phyloP scores from a whole-genome alignment of 148 eudicot species.

The Limonium bicolor region DNA sequence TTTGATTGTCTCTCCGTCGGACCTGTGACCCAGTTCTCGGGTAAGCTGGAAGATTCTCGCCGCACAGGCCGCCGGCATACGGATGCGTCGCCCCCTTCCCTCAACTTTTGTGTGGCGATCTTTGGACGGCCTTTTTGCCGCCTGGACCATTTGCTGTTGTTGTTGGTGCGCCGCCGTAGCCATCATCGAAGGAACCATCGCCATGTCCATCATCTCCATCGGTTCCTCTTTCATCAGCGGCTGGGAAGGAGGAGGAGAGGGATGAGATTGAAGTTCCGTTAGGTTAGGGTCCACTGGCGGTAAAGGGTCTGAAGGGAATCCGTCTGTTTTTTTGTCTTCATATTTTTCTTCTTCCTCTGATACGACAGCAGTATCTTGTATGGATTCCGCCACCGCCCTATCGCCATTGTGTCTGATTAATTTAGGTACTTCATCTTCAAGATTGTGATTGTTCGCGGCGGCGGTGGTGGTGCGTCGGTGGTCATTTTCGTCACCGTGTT shows the following conservation, averaged over 20 bases:
- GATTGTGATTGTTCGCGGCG: too few relatives aligned
- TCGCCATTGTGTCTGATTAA: too few relatives aligned
- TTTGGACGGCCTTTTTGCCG: constrained; percentile 41
- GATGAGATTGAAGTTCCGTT: constrained; percentile 9
- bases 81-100: constrained; percentile 71
- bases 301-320: constrained; percentile 16
- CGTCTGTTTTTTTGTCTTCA: too few relatives aligned
- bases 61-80: constrained; percentile 89
- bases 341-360: too few relatives aligned
- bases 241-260: constrained; percentile 4
- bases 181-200: constrained; percentile 1
- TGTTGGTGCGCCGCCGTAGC: not conserved
- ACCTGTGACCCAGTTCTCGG: constrained; percentile 64
- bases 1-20: constrained; percentile 70
- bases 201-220: constrained; percentile 15
- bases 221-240: constrained; percentile 39
- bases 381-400: too few relatives aligned
- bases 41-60: constrained; percentile 84
- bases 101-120: constrained; percentile 93
- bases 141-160: too few relatives aligned
- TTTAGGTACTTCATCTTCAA: too few relatives aligned
- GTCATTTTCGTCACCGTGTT: too few relatives aligned
- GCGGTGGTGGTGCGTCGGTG: too few relatives aligned
- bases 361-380: too few relatives aligned
- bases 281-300: constrained; percentile 18